phyloP scores from a whole-genome alignment of 169 alveolate genomes.

The Plasmodium ovale region DNA sequence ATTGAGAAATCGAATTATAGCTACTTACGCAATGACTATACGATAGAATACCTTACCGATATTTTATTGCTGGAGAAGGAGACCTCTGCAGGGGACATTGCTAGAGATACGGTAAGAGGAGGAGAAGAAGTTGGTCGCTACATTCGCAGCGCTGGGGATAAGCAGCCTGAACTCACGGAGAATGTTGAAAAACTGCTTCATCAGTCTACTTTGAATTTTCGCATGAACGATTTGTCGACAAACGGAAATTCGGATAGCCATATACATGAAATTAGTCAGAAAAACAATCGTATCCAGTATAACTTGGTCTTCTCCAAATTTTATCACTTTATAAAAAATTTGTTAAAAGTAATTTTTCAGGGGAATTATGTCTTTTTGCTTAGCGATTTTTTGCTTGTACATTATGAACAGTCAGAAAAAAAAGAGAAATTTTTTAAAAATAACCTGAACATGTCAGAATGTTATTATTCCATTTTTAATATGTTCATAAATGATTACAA shows the following conservation, averaged over 20 bases:
- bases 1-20: not conserved
- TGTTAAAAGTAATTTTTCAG: constrained; percentile 38
- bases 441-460: constrained; percentile 36
- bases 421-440: constrained; percentile 7
- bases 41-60: constrained; percentile 35
- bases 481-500: constrained; percentile 19
- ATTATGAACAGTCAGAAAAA: constrained; percentile 55
- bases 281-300: not conserved
- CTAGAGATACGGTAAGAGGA: not conserved
- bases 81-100: not conserved
- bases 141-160: not conserved
- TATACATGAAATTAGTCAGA: too few species aligned
- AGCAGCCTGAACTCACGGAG: not conserved
- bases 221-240: not conserved
- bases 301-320: constrained; percentile 1
- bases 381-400: constrained; percentile 55
- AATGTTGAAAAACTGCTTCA: constrained; percentile 13
- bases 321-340: constrained; percentile 23
- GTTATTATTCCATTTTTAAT: constrained; percentile 37
- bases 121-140: not conserved
- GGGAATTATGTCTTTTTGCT: constrained; percentile 53
- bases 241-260: not conserved
- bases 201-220: constrained; percentile 4
- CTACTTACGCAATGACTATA: not conserved
- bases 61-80: constrained; percentile 28